These are phyloP conservation scores for Russula earlei DNA, from an alignment of 768 basidiomycete species.

Conservation along the genomic window DNA sequence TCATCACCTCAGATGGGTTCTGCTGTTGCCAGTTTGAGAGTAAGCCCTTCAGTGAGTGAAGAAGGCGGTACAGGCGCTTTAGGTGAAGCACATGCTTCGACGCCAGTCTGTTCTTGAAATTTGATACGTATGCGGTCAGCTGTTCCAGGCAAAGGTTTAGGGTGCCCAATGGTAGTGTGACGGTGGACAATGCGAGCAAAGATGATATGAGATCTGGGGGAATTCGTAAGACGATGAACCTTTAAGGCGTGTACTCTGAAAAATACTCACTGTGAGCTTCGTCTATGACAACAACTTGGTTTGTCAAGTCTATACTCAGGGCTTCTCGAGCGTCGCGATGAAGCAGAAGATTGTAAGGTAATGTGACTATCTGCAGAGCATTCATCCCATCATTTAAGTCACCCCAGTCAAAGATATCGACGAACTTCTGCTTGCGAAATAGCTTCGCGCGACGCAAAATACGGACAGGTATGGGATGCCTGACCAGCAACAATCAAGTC, in stretches of 20 bases:
- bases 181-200: conserved; percentile 76
- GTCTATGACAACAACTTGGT: conserved; percentile 85
- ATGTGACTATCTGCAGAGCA: conserved; percentile 59
- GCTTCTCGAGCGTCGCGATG: conserved; percentile 78
- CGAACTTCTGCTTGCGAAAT: conserved; percentile 83
- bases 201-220: conserved; percentile 77
- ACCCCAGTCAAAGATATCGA: background rate
- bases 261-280: conserved; percentile 84
- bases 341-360: conserved; percentile 90
- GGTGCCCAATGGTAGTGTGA: conserved; percentile 45
- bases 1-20: conserved; percentile 51
- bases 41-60: conserved; percentile 59
- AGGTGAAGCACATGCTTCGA: conserved; percentile 67
- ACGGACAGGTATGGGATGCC: conserved; percentile 69
- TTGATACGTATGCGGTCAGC: conserved; percentile 63
- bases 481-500: conserved; percentile 73
- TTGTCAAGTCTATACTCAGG: conserved; percentile 73
- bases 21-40: conserved; percentile 44
- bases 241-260: background rate
- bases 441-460: conserved; percentile 83
- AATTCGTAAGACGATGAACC: background rate
- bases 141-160: conserved; percentile 61
- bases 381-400: background rate
- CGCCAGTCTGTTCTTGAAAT: conserved; percentile 71
- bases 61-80: conserved; percentile 64